Conservation (phyloP, 352 stramenopile genomes). For the Phytopythium montanum region DNA sequence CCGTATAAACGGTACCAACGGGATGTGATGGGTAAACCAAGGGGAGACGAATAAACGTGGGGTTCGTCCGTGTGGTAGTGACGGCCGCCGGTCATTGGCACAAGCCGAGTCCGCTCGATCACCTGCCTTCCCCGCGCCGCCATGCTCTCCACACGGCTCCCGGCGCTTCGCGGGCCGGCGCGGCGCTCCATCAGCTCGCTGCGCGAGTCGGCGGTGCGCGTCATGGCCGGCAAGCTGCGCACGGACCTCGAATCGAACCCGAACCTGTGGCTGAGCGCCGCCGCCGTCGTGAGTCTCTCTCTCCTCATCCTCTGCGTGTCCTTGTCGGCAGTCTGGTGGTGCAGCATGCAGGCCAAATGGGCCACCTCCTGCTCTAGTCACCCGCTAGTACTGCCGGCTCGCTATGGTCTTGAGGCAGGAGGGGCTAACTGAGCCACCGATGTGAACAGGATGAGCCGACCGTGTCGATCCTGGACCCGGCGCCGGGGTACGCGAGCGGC, state of each 20-base stretch:
- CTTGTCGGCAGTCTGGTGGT: background rate
- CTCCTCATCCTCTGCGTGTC: background rate
- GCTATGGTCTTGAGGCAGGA: background rate
- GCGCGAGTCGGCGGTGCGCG: slow-evolving; percentile 56
- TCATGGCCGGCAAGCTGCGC: slow-evolving; percentile 53
- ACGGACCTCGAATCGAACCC: slow-evolving; percentile 74
- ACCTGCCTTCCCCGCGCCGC: background rate
- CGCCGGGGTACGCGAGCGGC: slow-evolving; percentile 50
- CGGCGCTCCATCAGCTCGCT: slow-evolving; percentile 47
- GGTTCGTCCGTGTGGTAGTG: slow-evolving; percentile 1
- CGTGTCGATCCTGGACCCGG: slow-evolving; percentile 77
- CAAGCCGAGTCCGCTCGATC: background rate
- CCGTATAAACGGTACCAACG: background rate
- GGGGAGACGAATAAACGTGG: background rate
- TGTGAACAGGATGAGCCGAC: slow-evolving; percentile 66
- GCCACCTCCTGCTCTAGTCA: background rate
- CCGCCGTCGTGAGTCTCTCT: slow-evolving; percentile 44
- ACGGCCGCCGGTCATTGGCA: background rate
- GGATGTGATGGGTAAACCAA: slow-evolving; percentile 5
- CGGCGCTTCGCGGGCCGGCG: slow-evolving; percentile 2
- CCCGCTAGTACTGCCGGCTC: background rate
- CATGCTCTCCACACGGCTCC: slow-evolving; percentile 7
- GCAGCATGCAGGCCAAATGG: background rate
- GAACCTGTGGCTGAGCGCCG: slow-evolving; percentile 78
- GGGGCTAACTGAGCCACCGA: background rate